These are phyloP conservation scores for Rhodosporidiobolus sp. DNA, from an alignment of 768 basidiomycete species.

Conservation along the genomic window DNA sequence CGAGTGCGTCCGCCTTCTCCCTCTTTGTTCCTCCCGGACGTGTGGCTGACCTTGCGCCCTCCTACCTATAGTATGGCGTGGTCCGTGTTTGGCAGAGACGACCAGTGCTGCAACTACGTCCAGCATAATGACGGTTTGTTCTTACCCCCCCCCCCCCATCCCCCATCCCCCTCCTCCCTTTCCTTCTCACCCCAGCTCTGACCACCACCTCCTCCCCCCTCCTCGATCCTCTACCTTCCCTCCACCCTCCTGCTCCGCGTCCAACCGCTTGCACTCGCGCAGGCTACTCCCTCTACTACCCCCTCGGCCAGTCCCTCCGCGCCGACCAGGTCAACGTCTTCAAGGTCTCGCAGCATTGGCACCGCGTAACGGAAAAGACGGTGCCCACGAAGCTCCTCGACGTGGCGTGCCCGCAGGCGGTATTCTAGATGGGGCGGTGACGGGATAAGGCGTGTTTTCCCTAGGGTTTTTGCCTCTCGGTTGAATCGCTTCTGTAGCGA, in stretches of 20 bases:
- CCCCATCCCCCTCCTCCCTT: background rate
- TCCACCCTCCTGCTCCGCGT: background rate
- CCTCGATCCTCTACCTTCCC: background rate
- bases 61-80: slow-evolving; percentile 11
- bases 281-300: slow-evolving; percentile 30
- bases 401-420: slow-evolving; percentile 29
- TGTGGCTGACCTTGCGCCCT: no score
- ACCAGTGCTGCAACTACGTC: slow-evolving; percentile 21
- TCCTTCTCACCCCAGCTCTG: background rate
- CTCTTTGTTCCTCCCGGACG: background rate
- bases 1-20: slow-evolving; percentile 5
- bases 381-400: background rate
- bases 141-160: background rate
- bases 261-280: no score
- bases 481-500: no score
- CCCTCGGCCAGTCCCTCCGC: slow-evolving; percentile 9
- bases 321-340: slow-evolving; percentile 18
- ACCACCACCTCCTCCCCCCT: background rate
- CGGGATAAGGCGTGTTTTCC: no score
- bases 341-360: slow-evolving; percentile 27
- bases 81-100: slow-evolving; percentile 8
- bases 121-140: slow-evolving; percentile 16
- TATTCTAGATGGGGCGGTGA: slow-evolving; percentile 3
- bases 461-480: no score
- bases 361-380: slow-evolving; percentile 14